Evolutionary conservation across 23 red algal species (phyloP).

Genomic region (Agarophyton chilense): DNA sequence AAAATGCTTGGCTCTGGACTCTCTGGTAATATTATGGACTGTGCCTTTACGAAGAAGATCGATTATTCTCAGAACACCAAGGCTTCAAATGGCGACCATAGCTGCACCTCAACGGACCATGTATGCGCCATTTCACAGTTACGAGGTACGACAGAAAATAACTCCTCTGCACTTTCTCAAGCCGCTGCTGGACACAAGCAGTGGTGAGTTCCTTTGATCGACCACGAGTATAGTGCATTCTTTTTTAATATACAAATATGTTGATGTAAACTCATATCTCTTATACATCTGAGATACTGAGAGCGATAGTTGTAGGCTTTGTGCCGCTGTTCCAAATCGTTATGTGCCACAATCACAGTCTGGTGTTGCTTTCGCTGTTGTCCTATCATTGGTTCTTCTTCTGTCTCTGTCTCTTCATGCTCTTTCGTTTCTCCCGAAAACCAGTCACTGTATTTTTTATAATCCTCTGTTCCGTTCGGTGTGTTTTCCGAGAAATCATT

Average conservation of each 20-base stretch:
- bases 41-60: constrained; percentile 88
- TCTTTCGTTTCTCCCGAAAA: constrained; percentile 10
- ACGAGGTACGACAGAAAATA: not conserved
- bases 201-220: not conserved
- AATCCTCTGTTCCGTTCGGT: not conserved
- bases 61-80: constrained; percentile 48
- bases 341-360: not conserved
- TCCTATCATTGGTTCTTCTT: not conserved
- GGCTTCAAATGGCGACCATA: not conserved
- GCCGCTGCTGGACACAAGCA: not conserved
- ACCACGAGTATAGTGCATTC: not conserved
- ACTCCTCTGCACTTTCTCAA: not conserved
- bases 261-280: not conserved
- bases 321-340: constrained; percentile 33
- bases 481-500: not conserved
- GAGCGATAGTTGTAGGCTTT: constrained; percentile 39
- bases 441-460: constrained; percentile 38
- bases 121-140: not conserved
- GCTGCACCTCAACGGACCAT: not conserved
- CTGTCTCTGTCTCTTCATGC: not conserved
- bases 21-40: constrained; percentile 95
- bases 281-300: constrained; percentile 17
- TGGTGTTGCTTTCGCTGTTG: not conserved
- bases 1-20: constrained; percentile 95
- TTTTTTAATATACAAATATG: not conserved